phyloP scores from a whole-genome alignment of 208 protist genomes.

The Trypanosoma lewisi region DNA sequence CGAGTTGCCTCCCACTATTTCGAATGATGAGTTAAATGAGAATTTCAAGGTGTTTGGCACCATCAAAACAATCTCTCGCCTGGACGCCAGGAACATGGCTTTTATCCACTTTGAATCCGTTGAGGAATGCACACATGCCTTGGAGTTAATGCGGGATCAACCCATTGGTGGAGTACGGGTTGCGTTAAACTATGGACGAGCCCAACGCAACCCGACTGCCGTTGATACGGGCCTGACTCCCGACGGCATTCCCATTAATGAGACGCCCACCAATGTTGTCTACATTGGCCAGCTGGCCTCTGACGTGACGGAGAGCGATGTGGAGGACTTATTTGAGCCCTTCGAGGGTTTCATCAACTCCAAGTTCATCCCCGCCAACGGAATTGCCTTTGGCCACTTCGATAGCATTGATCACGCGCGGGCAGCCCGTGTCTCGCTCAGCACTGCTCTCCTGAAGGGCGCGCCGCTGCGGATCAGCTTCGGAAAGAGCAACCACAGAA shows the following conservation, averaged over 20 bases:
- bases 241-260: slow-evolving; percentile 59
- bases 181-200: slow-evolving; percentile 82
- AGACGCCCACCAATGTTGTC: slow-evolving; percentile 81
- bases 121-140: slow-evolving; percentile 78
- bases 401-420: slow-evolving; percentile 66
- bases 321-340: slow-evolving; percentile 64
- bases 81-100: slow-evolving; percentile 69
- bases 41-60: slow-evolving; percentile 79
- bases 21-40: slow-evolving; percentile 64
- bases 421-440: slow-evolving; percentile 50
- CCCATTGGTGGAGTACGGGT: slow-evolving; percentile 70
- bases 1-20: slow-evolving; percentile 66
- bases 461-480: slow-evolving; percentile 77
- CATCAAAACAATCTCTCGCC: slow-evolving; percentile 61
- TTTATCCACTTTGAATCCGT: slow-evolving; percentile 85
- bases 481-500: slow-evolving; percentile 77
- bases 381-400: slow-evolving; percentile 87
- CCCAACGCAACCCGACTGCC: slow-evolving; percentile 29
- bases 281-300: slow-evolving; percentile 79
- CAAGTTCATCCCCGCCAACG: slow-evolving; percentile 58
- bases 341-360: slow-evolving; percentile 88
- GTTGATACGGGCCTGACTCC: slow-evolving; percentile 11
- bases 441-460: slow-evolving; percentile 54
- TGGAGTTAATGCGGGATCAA: slow-evolving; percentile 70
- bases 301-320: slow-evolving; percentile 54